These are phyloP conservation scores for Penicillium paradoxum DNA, from an alignment of 495 filamentous ascomycete species.

Conservation along the genomic window DNA sequence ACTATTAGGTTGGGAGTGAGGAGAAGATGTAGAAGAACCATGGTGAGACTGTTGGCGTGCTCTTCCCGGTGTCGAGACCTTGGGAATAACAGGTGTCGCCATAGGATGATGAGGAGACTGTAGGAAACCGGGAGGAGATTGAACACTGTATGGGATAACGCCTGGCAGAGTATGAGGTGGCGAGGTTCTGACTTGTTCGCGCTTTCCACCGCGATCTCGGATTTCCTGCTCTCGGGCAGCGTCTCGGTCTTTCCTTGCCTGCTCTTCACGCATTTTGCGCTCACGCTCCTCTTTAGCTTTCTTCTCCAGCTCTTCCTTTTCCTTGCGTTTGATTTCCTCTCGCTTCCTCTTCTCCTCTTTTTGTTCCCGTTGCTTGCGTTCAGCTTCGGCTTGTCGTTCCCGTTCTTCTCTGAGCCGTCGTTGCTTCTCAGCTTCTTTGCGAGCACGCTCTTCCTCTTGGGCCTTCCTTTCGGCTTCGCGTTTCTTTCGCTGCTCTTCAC, in stretches of 20 bases:
- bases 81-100: constrained; percentile 76
- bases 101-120: constrained; percentile 75
- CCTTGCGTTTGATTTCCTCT: constrained; percentile 57
- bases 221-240: constrained; percentile 43
- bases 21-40: constrained; percentile 66
- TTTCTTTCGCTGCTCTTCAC: constrained; percentile 87
- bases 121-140: constrained; percentile 36
- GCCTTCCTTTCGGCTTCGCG: constrained; percentile 89
- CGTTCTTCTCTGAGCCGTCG: constrained; percentile 74
- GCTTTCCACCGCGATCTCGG: constrained; percentile 44
- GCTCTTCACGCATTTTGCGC: constrained; percentile 61
- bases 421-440: constrained; percentile 75
- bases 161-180: constrained; percentile 32
- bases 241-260: constrained; percentile 47
- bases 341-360: constrained; percentile 69
- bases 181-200: constrained; percentile 46
- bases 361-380: constrained; percentile 68
- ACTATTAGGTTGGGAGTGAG: constrained; percentile 41
- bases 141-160: constrained; percentile 52
- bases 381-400: constrained; percentile 70
- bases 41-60: constrained; percentile 77
- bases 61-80: constrained; percentile 72
- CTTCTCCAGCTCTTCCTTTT: constrained; percentile 73
- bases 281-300: constrained; percentile 62
- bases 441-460: constrained; percentile 76